Percentiles rank a stretch among this genome's conserved stretches.
Conservation (phyloP, 495 filamentous ascomycete genomes). For the Tuber indicum region DNA sequence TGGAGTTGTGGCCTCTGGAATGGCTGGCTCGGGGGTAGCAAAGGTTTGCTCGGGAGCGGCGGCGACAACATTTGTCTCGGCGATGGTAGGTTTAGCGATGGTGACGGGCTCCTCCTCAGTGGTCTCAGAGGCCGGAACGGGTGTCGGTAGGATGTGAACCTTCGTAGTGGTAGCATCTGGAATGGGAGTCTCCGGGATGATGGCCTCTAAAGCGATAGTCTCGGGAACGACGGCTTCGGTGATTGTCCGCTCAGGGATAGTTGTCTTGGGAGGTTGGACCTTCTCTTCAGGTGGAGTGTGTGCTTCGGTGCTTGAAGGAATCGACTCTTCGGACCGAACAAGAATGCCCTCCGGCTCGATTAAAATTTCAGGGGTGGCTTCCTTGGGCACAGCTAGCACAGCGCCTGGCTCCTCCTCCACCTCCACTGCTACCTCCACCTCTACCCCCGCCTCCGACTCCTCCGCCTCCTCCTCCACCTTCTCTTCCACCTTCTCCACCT, state of each 20-base stretch:
- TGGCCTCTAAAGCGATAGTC: neutral
- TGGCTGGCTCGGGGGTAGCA: neutral
- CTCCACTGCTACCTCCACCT: neutral
- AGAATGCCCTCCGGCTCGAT: neutral
- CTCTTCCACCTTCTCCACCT: neutral
- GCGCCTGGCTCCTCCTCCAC: neutral
- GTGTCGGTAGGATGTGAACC: neutral
- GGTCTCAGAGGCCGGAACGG: neutral
- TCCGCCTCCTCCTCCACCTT: neutral
- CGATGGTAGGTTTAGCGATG: neutral
- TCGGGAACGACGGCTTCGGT: neutral
- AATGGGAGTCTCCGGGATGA: neutral
- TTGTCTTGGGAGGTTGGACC: neutral
- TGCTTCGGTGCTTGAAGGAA: neutral
- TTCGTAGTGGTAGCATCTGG: neutral
- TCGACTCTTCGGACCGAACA: neutral
- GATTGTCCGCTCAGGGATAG: neutral
- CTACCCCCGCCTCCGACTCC: neutral
- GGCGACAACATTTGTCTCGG: neutral
- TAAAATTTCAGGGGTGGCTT: neutral
- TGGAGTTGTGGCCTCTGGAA: neutral
- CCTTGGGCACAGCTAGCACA: neutral
- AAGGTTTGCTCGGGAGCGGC: neutral
- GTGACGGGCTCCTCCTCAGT: neutral
- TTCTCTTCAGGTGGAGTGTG: neutral